Evolutionary conservation across 208 protist genomes (phyloP), one percentile per base, ranked within the genome.

Genomic region (Leishmania guyanensis): DNA sequence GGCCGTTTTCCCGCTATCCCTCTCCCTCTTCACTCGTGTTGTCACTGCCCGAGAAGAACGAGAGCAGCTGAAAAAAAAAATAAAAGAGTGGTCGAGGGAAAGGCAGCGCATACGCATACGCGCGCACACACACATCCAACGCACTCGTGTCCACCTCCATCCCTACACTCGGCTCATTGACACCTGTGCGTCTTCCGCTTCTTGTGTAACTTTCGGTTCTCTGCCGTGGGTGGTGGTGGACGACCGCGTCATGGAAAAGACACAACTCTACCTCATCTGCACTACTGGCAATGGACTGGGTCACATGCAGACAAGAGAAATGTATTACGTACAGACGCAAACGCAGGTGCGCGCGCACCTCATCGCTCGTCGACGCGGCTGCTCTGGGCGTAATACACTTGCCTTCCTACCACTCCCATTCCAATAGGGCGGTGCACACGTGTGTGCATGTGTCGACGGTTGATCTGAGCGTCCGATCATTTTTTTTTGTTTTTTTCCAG

Each of bases 201-300:
- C 66, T 65, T 50, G 20, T 72, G 77, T 64, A 50, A 17, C 77
- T 29, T 73, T 78, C 79, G 69, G 29, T 79, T 84, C n/a, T 76
- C 50, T 82, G 17, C 36, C 33, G 3, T 22, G 26, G 36, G 43
- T n/a, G 9, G 36, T 73, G 69, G 2, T 36, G 17, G 46, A 17
- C 26, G 48, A 20, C 26, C 22, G 54, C 69, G 33, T 54, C 69
- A 73, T 73, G 39, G 69, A 73, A 73, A 73, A 73, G 66, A 73
- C 46, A 4, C 10, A 6, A 26, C 43, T 17, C 4, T 0, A n/a
- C 16, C 3, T 73, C 46, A 73, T 51, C 46, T 14, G 5, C 26
- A 17, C 56, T 26, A 16, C 60, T 14, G 69, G 14, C 9, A 71
- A 33, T 51, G 26, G 10, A 29, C 43, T n/a, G 22, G 3, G 48